Conservation (phyloP, 2,329 filamentous ascomycete species). For the Ceratocystis cubensis region DNA sequence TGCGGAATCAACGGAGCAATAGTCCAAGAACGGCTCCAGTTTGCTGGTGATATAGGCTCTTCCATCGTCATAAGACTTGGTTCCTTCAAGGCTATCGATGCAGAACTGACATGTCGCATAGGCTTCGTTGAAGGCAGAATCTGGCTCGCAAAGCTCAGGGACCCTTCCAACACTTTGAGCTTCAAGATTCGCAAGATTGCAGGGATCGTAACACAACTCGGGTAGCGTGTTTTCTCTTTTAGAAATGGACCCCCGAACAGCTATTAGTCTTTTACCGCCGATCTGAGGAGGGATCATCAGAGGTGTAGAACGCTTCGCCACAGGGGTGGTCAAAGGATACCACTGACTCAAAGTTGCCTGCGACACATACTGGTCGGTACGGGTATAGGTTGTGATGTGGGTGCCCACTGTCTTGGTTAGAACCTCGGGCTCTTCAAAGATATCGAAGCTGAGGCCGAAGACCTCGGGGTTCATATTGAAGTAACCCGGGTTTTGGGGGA, state of each 20-base stretch:
- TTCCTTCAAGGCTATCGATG: conserved; percentile 22
- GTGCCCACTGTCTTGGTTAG: conserved; percentile 29
- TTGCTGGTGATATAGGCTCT: background rate
- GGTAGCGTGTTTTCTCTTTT: conserved; percentile 30
- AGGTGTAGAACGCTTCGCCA: background rate
- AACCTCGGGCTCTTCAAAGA: conserved; percentile 40
- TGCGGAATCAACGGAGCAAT: background rate
- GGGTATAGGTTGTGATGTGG: conserved; percentile 33
- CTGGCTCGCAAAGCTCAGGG: conserved; percentile 32
- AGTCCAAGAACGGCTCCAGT: background rate
- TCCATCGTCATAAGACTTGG: background rate
- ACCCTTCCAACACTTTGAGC: conserved; percentile 38
- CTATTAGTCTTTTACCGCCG: too few species aligned
- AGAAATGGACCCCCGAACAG: background rate
- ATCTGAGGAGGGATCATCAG: conserved; percentile 22
- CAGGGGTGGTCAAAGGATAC: conserved; percentile 6
- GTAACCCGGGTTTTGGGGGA: conserved; percentile 36
- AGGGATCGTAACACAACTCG: conserved; percentile 39
- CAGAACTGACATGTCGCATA: conserved; percentile 35
- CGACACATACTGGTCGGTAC: conserved; percentile 44
- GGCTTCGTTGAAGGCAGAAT: conserved; percentile 33
- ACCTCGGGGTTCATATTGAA: conserved; percentile 50
- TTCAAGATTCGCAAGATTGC: conserved; percentile 39
- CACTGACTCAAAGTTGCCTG: conserved; percentile 27
- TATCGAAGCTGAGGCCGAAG: conserved; percentile 51